Evolutionary conservation across 2,329 filamentous ascomycete genomes (phyloP), one percentile per base, ranked within the genome.

Genomic region (Aaosphaeria arxii): DNA sequence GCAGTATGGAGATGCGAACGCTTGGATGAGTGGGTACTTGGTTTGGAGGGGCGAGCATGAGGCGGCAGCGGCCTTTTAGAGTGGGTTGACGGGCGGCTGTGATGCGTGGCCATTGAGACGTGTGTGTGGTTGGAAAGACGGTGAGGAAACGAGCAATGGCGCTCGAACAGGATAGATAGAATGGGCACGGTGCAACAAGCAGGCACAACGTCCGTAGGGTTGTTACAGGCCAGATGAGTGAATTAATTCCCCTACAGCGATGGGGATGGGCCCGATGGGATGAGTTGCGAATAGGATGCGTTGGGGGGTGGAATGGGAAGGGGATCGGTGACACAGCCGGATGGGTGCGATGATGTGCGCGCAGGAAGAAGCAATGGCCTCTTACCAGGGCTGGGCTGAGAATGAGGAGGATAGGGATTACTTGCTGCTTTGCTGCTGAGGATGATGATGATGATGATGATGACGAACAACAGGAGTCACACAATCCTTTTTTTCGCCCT

Each of bases 241-340:
- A 38, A 46, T 45, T 24, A 24, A 24, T 24, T 24, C 17, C 17
- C 17, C 17, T 24, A 24, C 17, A 24, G 17, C 17, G 17, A 24
- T 24, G 17, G 17, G 17, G 17, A 24, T 24, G 17, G 17, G 17
- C 17, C 17, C 17, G 17, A 24, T 24, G 17, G 17, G 17, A 24
- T 24, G 17, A 24, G 17, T 24, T 24, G 17, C 17, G 17, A 24
- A 24, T 24, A 24, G 17, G 17, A 24, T 24, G 17, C 17, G 17
- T 24, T 24, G 17, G 17, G 17, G 17, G 17, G 17, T 24, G 17
- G 17, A 24, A 24, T 24, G 17, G 52, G 58, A 54, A 52, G 63
- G 64, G 59, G 62, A 58, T 63, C 67, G 67, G 67, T 70, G 66
- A 66, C 66, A 69, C 67, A 63, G 60, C 59, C 57, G 58, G 61